phyloP scores from a whole-genome alignment of 2,329 filamentous ascomycete species.

The Fusarium nodosum region DNA sequence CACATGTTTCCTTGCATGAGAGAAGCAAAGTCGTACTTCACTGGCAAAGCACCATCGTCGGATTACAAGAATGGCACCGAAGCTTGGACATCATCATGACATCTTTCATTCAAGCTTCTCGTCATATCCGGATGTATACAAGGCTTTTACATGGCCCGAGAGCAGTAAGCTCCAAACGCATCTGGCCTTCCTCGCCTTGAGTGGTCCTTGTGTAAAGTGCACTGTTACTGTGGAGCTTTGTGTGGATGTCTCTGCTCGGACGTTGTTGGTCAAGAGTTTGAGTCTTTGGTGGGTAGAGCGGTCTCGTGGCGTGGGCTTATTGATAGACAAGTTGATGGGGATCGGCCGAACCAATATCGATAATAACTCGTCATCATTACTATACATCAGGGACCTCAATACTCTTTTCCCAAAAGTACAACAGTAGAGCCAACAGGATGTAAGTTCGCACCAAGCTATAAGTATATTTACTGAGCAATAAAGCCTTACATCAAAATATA shows the following conservation, averaged over 20 bases:
- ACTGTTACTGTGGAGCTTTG: neutral
- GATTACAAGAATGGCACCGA: neutral
- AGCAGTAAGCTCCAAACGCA: neutral
- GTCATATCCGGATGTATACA: conserved; percentile 2
- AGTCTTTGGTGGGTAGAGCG: neutral
- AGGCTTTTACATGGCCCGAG: neutral
- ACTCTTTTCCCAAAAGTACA: no score
- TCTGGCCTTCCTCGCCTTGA: neutral
- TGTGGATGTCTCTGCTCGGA: neutral
- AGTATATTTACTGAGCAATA: no score
- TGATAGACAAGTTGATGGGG: neutral
- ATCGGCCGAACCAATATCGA: neutral
- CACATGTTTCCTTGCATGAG: neutral
- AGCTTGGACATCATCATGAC: neutral
- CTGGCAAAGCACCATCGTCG: neutral
- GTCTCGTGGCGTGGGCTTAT: neutral
- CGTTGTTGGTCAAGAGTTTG: neutral
- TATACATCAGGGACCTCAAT: neutral
- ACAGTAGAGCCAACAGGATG: no score
- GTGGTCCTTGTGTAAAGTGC: neutral
- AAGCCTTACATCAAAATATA: no score
- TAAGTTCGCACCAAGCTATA: no score
- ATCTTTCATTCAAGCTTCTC: neutral
- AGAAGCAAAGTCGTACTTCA: no score
- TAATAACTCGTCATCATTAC: neutral